Conservation (phyloP, 1,284 basidiomycete genomes). For the Cystobasidiaceae sp. region DNA sequence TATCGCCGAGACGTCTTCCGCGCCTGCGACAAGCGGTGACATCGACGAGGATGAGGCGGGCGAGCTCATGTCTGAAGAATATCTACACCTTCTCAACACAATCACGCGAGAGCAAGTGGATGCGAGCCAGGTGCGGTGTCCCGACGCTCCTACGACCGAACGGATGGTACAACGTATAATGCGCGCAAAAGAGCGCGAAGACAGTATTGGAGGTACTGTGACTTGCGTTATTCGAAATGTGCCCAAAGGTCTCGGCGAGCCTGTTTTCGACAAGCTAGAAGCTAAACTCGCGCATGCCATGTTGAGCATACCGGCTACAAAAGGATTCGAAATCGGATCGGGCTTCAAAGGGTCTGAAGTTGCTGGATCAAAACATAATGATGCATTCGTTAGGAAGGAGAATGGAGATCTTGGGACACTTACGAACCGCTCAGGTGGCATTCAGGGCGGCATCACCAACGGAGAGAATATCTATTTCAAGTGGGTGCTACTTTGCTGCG, state of each 20-base stretch:
- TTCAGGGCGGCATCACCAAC: conserved; percentile 97
- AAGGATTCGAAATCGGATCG: conserved; percentile 95
- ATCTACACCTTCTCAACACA: conserved; percentile 68
- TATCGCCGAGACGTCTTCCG: conserved; percentile 47
- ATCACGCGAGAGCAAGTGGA: conserved; percentile 87
- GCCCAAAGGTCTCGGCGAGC: conserved; percentile 89
- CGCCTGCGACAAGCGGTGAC: conserved; percentile 40
- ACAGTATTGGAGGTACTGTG: conserved; percentile 95
- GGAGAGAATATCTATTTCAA: conserved; percentile 97
- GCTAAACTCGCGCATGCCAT: conserved; percentile 95
- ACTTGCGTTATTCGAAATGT: conserved; percentile 91
- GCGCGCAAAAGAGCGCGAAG: conserved; percentile 79
- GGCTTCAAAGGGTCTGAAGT: conserved; percentile 96
- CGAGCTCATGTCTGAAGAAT: conserved; percentile 78
- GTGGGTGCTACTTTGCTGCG: conserved; percentile 49
- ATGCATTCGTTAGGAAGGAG: conserved; percentile 67
- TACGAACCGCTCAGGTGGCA: conserved; percentile 95
- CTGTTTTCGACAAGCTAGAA: conserved; percentile 98
- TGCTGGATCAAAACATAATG: conserved; percentile 89
- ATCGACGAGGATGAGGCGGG: conserved; percentile 62
- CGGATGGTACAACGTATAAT: conserved; percentile 93
- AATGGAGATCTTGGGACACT: conserved; percentile 72
- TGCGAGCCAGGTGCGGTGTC: conserved; percentile 80
- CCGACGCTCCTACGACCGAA: conserved; percentile 77
- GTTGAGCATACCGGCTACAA: conserved; percentile 97